Percentiles rank a stretch among this genome's conserved stretches.
Conservation (phyloP, 202 grass and related monocot species). For the Zizania palustris region DNA sequence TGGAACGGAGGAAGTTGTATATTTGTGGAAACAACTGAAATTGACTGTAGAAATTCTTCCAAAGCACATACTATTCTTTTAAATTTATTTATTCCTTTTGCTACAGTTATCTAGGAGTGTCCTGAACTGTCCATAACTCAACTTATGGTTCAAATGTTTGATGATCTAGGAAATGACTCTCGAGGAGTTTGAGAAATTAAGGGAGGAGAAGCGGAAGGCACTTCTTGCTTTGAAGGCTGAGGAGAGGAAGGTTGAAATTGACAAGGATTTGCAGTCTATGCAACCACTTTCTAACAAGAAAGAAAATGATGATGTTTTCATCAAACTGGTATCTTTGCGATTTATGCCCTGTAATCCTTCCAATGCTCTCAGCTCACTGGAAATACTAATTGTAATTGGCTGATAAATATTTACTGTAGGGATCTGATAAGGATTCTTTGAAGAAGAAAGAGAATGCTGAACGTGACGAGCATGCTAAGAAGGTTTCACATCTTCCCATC, state of each 20-base stretch:
- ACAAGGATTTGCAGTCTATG: conserved; percentile 90
- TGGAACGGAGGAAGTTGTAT: too few species aligned
- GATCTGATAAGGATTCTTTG: conserved; percentile 79
- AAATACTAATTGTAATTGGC: conserved; percentile 1
- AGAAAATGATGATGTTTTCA: conserved; percentile 76
- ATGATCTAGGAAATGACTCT: conserved; percentile 89
- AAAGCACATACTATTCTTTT: not conserved
- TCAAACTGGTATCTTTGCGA: conserved; percentile 67
- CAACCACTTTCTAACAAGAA: conserved; percentile 82
- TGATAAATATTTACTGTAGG: conserved; percentile 44
- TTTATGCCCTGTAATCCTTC: conserved; percentile 17
- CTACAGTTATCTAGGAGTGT: not conserved
- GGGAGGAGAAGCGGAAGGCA: conserved; percentile 87
- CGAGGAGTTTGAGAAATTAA: conserved; percentile 95
- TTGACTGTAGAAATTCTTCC: not conserved
- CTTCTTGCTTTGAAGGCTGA: conserved; percentile 73
- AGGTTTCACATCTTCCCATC: conserved; percentile 44
- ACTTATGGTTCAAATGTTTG: conserved; percentile 15
- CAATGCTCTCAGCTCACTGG: not conserved
- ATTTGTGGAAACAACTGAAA: not conserved
- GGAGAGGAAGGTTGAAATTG: conserved; percentile 95
- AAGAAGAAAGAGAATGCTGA: conserved; percentile 94
- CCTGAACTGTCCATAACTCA: not conserved
- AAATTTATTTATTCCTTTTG: not conserved
- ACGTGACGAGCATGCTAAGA: conserved; percentile 84